Percentiles rank a stretch among this genome's conserved stretches.
Conservation (phyloP, 371 early-diverging fungal genomes). For the Rhizopus sp. region DNA sequence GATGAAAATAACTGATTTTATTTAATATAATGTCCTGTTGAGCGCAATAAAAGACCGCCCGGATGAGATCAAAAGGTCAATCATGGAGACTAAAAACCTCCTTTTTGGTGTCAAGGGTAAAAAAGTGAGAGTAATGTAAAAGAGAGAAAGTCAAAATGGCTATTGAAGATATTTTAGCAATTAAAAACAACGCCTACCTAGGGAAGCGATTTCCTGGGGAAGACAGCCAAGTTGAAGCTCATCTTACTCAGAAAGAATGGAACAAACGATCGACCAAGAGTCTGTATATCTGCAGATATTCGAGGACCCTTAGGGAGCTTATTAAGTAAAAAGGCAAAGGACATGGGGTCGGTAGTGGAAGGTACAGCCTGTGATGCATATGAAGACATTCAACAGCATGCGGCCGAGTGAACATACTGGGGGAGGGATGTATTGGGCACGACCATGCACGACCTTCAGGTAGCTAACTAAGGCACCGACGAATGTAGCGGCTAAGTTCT, state of each 20-base stretch:
- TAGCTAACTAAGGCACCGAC: slow-evolving; percentile 7
- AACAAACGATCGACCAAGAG: background rate
- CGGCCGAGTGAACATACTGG: background rate
- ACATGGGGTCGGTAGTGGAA: background rate
- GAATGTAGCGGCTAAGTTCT: slow-evolving; percentile 11
- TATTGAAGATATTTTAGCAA: background rate
- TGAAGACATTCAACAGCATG: slow-evolving; percentile 1
- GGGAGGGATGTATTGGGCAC: background rate
- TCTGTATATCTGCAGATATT: background rate
- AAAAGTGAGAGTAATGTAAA: background rate
- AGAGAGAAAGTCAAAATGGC: too few species aligned
- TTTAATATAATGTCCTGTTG: too few species aligned
- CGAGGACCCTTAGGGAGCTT: background rate
- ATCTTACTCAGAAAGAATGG: slow-evolving; percentile 5
- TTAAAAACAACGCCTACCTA: background rate
- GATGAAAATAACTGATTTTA: too few species aligned
- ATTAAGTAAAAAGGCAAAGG: slow-evolving; percentile 1
- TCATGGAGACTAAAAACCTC: background rate
- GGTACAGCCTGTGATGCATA: background rate
- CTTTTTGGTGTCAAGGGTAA: background rate
- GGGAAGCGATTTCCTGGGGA: background rate
- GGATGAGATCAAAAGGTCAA: too few species aligned
- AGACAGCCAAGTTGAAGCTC: background rate
- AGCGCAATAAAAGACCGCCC: too few species aligned
- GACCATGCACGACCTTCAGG: background rate